Percentiles rank a stretch among this genome's conserved stretches.
These are phyloP conservation scores for Lachancea dasiensis DNA, from an alignment of 805 yeast species.

Conservation along the genomic window DNA sequence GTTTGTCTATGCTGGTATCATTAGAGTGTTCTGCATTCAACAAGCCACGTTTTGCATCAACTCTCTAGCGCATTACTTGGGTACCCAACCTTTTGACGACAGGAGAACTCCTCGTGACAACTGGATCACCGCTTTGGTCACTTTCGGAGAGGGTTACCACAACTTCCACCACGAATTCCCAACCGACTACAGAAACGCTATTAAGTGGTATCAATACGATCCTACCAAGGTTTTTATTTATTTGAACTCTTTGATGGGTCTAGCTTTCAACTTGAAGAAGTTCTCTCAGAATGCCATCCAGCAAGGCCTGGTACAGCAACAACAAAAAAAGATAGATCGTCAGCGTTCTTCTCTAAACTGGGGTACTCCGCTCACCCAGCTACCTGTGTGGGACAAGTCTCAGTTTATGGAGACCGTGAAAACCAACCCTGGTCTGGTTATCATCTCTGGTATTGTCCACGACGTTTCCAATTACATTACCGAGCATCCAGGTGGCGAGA, in stretches of 20 bases:
- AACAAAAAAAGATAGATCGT: conserved; percentile 69
- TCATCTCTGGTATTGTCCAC: conserved; percentile 75
- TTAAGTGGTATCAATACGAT: conserved; percentile 83
- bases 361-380: conserved; percentile 61
- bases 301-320: conserved; percentile 77
- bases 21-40: conserved; percentile 65
- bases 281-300: conserved; percentile 77
- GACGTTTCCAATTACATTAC: conserved; percentile 61
- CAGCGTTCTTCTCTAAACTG: conserved; percentile 59
- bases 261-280: conserved; percentile 67
- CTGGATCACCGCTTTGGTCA: conserved; percentile 70
- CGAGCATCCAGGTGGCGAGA: conserved; percentile 83
- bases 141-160: conserved; percentile 87
- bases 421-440: conserved; percentile 53
- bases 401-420: conserved; percentile 49
- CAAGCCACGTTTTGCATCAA: conserved; percentile 85
- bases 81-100: conserved; percentile 81
- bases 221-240: conserved; percentile 69
- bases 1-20: conserved; percentile 66
- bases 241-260: conserved; percentile 54
- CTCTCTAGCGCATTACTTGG: conserved; percentile 83
- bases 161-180: conserved; percentile 91
- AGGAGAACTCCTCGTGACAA: conserved; percentile 85
- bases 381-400: conserved; percentile 70
- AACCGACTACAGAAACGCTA: conserved; percentile 80